Evolutionary conservation across 306 rosid species (phyloP).

Genomic region (Prunus fruticosa): DNA sequence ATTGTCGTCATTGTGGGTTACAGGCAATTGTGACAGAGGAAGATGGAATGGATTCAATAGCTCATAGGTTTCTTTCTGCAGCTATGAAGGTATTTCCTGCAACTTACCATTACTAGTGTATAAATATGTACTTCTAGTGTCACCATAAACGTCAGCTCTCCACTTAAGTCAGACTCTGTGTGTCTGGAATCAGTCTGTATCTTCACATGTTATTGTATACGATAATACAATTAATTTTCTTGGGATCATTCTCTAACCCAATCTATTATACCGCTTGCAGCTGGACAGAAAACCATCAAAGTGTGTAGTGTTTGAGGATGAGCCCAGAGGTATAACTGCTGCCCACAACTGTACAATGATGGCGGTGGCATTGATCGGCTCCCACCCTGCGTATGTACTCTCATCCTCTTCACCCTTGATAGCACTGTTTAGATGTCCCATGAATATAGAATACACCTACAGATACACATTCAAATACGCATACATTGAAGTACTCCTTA

Average conservation of each 20-base stretch:
- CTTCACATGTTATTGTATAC: neutral
- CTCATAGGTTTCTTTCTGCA: constrained; percentile 97
- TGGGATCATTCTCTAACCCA: constrained; percentile 19
- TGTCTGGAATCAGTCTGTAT: neutral
- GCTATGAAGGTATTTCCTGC: constrained; percentile 69
- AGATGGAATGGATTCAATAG: constrained; percentile 98
- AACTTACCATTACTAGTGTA: neutral
- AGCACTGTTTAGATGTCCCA: neutral
- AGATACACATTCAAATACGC: neutral
- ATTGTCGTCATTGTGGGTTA: constrained; percentile 30
- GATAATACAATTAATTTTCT: neutral
- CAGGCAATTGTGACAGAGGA: constrained; percentile 94
- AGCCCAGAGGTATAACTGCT: constrained; percentile 94
- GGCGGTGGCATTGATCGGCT: constrained; percentile 88
- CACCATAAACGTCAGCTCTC: neutral
- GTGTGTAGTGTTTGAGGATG: constrained; percentile 96
- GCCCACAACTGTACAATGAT: constrained; percentile 99
- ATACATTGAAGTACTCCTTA: neutral
- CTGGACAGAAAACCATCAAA: constrained; percentile 94
- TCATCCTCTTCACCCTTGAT: neutral
- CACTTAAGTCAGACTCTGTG: neutral
- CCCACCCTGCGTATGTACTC: constrained; percentile 80
- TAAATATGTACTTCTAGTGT: neutral
- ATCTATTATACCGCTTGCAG: constrained; percentile 41
- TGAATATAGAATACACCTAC: neutral